phyloP scores from a whole-genome alignment of 2,329 filamentous ascomycete genomes.

The Pyrenophora seminiperda region DNA sequence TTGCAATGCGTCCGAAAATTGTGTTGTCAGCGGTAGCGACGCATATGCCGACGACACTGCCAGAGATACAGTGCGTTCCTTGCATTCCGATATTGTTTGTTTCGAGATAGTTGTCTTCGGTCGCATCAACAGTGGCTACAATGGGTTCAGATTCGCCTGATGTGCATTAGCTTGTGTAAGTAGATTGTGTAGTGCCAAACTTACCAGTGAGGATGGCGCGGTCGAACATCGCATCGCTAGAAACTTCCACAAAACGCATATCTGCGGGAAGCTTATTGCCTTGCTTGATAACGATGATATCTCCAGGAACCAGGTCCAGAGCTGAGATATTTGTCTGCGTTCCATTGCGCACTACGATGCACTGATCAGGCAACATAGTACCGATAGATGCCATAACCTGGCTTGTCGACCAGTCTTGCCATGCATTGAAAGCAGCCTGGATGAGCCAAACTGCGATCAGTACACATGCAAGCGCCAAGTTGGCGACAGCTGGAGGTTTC shows the following conservation, averaged over 20 bases:
- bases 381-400: slow-evolving; percentile 80
- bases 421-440: slow-evolving; percentile 63
- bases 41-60: slow-evolving; percentile 68
- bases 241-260: slow-evolving; percentile 70
- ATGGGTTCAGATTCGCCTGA: slow-evolving; percentile 69
- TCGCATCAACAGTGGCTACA: slow-evolving; percentile 65
- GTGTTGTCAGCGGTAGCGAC: slow-evolving; percentile 74
- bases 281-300: slow-evolving; percentile 69
- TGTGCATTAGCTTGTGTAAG: slow-evolving; percentile 13
- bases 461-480: slow-evolving; percentile 74
- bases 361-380: slow-evolving; percentile 77
- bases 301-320: slow-evolving; percentile 71
- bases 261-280: slow-evolving; percentile 78
- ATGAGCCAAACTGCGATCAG: slow-evolving; percentile 70
- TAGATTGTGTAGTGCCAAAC: neutral
- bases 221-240: slow-evolving; percentile 73
- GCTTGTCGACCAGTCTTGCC: slow-evolving; percentile 73
- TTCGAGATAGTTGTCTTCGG: slow-evolving; percentile 75
- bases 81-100: slow-evolving; percentile 77
- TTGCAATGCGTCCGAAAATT: slow-evolving; percentile 76
- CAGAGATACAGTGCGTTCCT: slow-evolving; percentile 77
- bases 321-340: slow-evolving; percentile 57
- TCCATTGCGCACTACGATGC: slow-evolving; percentile 67
- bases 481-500: slow-evolving; percentile 71
- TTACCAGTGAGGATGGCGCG: slow-evolving; percentile 71